phyloP scores from a whole-genome alignment of 768 basidiomycete species.

The Cyclocybe aegerita region DNA sequence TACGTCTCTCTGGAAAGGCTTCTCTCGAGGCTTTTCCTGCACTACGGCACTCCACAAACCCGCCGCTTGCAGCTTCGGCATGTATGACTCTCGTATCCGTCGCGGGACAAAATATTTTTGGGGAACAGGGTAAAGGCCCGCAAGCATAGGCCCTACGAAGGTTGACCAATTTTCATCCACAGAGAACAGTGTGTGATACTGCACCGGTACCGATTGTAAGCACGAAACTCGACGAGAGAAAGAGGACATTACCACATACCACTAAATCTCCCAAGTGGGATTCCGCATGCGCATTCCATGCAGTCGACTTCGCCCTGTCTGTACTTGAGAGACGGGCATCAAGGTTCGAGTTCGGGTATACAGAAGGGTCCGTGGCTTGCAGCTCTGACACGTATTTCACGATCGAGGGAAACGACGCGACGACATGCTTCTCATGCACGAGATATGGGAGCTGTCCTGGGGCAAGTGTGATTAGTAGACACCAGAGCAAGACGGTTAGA shows the following conservation, averaged over 20 bases:
- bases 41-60: slow-evolving; percentile 58
- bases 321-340: slow-evolving; percentile 44
- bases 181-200: slow-evolving; percentile 69
- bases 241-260: slow-evolving; percentile 45
- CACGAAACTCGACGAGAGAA: neutral
- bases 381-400: slow-evolving; percentile 62
- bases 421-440: slow-evolving; percentile 49
- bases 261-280: slow-evolving; percentile 67
- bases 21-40: slow-evolving; percentile 45
- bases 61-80: slow-evolving; percentile 56
- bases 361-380: slow-evolving; percentile 27
- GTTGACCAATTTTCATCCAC: slow-evolving; percentile 60
- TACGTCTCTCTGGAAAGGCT: slow-evolving; percentile 34
- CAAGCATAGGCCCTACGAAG: slow-evolving; percentile 54
- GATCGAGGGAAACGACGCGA: slow-evolving; percentile 60
- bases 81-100: slow-evolving; percentile 58
- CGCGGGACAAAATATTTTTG: slow-evolving; percentile 73
- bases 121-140: slow-evolving; percentile 59
- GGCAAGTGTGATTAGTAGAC: neutral
- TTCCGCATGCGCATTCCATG: slow-evolving; percentile 68
- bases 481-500: slow-evolving; percentile 7
- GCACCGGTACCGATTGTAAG: slow-evolving; percentile 8
- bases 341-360: slow-evolving; percentile 37
- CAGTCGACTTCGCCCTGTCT: slow-evolving; percentile 55
- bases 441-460: slow-evolving; percentile 75